A percentile compares a stretch with the other conserved stretches of the same genome.
phyloP scores from a whole-genome alignment of 345 rosid species.

The Syzygium aqueum region DNA sequence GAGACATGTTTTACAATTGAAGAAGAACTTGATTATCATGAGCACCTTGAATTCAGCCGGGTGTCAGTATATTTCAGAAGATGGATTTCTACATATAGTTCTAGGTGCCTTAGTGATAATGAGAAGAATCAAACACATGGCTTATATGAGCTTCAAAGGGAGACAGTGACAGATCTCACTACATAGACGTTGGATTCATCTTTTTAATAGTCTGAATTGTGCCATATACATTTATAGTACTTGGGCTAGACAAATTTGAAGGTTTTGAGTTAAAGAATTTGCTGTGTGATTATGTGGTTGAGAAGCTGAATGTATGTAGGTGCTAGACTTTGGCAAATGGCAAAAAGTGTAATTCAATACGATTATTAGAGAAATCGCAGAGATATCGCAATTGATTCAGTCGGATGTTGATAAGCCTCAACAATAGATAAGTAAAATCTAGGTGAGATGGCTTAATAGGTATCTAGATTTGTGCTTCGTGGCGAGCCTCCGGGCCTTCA shows the following conservation, averaged over 20 bases:
- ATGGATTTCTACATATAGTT: too few species aligned
- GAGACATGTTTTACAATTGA: not conserved
- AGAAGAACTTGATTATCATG: not conserved
- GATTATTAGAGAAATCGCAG: not conserved
- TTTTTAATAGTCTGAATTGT: not conserved
- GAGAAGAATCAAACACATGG: not conserved
- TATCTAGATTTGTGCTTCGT: not conserved
- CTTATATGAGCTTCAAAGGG: not conserved
- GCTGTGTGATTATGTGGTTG: not conserved
- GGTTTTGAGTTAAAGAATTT: not conserved
- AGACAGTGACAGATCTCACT: not conserved
- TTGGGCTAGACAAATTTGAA: not conserved
- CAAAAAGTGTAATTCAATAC: not conserved
- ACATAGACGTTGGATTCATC: not conserved
- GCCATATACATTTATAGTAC: fast-evolving
- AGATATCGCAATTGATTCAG: too few species aligned
- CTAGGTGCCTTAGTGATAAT: too few species aligned
- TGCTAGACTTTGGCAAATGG: not conserved
- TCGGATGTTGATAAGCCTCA: not conserved
- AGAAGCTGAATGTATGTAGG: not conserved
- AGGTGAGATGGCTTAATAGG: not conserved
- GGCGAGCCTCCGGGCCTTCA: not conserved
- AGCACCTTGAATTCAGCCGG: not conserved
- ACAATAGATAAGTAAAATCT: not conserved
- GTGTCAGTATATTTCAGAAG: not conserved